These are phyloP conservation scores for Pseudozyma pruni DNA, from an alignment of 1,284 basidiomycete genomes.

Conservation along the genomic window DNA sequence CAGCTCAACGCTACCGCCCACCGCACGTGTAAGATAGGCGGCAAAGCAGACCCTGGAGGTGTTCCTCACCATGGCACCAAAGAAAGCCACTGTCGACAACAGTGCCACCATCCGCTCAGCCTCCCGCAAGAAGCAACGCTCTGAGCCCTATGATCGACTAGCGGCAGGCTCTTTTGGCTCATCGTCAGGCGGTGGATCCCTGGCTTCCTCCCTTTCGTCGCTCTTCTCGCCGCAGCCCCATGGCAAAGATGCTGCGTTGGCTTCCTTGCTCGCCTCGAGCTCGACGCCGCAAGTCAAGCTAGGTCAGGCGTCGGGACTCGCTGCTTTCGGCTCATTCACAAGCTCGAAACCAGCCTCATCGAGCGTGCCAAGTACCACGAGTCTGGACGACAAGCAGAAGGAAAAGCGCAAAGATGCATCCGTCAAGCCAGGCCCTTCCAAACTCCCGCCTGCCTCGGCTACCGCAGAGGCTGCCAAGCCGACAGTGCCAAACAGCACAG, in stretches of 20 bases:
- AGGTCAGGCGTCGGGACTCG: conserved; percentile 19
- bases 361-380: background rate
- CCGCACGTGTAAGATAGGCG: too few relatives aligned
- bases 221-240: conserved; percentile 43
- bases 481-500: conserved; percentile 9
- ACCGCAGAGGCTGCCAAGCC: too few relatives aligned
- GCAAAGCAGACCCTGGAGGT: too few relatives aligned
- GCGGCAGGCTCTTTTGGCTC: conserved; percentile 24
- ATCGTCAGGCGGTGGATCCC: conserved; percentile 17
- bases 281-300: conserved; percentile 28
- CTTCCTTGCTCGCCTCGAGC: conserved; percentile 31
- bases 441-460: background rate
- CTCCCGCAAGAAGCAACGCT: conserved; percentile 40
- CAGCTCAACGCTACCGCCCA: too few relatives aligned
- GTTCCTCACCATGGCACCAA: conserved; percentile 17
- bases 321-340: conserved; percentile 29
- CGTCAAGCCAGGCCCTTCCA: background rate
- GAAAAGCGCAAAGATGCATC: conserved; percentile 5
- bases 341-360: conserved; percentile 7
- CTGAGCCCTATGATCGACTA: conserved; percentile 8
- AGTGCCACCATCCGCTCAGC: conserved; percentile 39
- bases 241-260: conserved; percentile 48
- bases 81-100: conserved; percentile 36
- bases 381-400: conserved; percentile 19
- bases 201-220: conserved; percentile 42